Base-by-base conservation (phyloP, 139 green algal species). In the Monoraphidium neglectum region DNA sequence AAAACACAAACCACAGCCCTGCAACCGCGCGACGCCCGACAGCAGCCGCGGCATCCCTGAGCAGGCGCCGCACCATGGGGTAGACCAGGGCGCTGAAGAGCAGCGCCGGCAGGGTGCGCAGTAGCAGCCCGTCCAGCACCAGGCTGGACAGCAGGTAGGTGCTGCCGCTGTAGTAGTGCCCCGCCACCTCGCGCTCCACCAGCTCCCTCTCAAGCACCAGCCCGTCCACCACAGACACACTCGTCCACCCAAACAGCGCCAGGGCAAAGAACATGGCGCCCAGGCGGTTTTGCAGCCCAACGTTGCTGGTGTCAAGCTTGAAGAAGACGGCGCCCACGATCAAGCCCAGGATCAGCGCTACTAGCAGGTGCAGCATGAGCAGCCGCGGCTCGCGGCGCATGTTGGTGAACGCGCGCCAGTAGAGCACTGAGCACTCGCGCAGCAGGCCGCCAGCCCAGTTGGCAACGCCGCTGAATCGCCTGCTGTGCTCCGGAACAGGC, bases 221-320 rank as follows among this genome's bases (percentile, higher is more conserved):
- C 59, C 87, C 59, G 81, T 95, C 89, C 24, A 92, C 76, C 0
- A 84, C 87, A 28, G 90, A 92, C 18, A 94, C 73, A 1, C 83
- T 84, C n/a, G 85, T 90, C 72, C 94, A 92, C 59, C 84, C 89
- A 26, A 93, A 87, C 60, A 94, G 90, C 35, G 79, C 78, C 26
- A 94, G 84, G 10, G 84, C 74, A 74, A 96, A 95, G 82, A 96
- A 94, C 56, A 94, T 69, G 62, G 68, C 87, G 24, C 92, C 88
- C 77, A 89, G 57, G n/a, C 77, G 84, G 74, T 93, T 90, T 62
- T 94, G 87, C 1, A 94, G 87, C 65, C 78, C 78, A 8, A 36
- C 51, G 18, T 78, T 65, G 24, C 57, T 61, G 2, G 49, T 18
- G 10, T 70, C 36, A 24, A 86, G 77, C 37, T 89, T 24, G 63